Conservation (phyloP, 306 rosid genomes). For the Lathyrus tuberosus region DNA sequence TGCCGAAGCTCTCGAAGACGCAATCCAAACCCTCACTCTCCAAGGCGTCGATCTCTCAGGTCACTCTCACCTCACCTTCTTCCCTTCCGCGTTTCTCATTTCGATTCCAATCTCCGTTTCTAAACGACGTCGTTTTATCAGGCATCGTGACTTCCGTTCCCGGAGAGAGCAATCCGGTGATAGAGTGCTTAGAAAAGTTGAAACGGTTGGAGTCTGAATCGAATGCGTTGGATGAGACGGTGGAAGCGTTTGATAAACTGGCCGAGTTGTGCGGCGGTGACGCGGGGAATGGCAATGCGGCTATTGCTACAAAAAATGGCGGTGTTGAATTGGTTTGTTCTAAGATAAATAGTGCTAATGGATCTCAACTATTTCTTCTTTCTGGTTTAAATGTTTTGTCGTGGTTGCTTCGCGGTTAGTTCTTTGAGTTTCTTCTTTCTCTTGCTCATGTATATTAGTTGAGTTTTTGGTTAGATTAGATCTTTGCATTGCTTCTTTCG, state of each 20-base stretch:
- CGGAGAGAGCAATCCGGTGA: conserved; percentile 72
- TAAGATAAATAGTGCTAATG: conserved; percentile 41
- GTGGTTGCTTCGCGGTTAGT: conserved; percentile 69
- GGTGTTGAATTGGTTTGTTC: conserved; percentile 65
- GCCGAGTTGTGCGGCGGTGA: conserved; percentile 54
- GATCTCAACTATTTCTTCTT: conserved; percentile 38
- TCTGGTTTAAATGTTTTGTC: conserved; percentile 60
- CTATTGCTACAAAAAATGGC: conserved; percentile 73
- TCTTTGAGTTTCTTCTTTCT: not conserved
- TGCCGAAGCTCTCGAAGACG: conserved; percentile 83
- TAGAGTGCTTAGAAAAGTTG: conserved; percentile 61
- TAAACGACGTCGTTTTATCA: conserved; percentile 15
- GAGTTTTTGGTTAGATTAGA: not conserved
- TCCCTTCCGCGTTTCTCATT: not conserved
- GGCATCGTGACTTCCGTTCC: conserved; percentile 64
- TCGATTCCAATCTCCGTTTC: not conserved
- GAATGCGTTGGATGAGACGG: conserved; percentile 34
- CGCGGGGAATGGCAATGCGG: conserved; percentile 60
- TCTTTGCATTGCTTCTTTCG: not conserved
- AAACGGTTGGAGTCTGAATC: conserved; percentile 39
- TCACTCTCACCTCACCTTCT: conserved; percentile 16
- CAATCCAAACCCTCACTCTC: conserved; percentile 76
- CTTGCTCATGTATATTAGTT: not conserved
- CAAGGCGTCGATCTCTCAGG: conserved; percentile 98
- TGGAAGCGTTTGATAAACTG: conserved; percentile 48